These are phyloP conservation scores for Apiospora marii DNA, from an alignment of 2,329 filamentous ascomycete genomes.

Conservation along the genomic window DNA sequence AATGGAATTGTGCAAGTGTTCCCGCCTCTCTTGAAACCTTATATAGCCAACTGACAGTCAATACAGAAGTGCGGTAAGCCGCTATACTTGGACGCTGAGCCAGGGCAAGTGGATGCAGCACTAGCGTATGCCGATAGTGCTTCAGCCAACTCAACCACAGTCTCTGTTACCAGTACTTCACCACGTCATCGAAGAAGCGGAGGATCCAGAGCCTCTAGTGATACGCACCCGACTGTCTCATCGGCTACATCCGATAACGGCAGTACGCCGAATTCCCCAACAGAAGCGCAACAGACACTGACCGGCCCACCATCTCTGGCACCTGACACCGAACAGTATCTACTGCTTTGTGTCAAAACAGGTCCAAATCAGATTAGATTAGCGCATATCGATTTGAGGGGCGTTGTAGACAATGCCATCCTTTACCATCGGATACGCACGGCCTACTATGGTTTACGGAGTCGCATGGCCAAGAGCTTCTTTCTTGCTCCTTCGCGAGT, in stretches of 20 bases:
- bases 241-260: background rate
- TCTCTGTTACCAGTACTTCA: background rate
- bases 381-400: conserved; percentile 31
- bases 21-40: no score
- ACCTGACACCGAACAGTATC: conserved; percentile 30
- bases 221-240: background rate
- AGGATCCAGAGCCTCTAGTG: background rate
- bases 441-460: background rate
- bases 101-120: background rate
- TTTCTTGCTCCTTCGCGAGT: background rate
- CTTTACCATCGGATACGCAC: background rate
- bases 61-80: background rate
- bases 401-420: conserved; percentile 22
- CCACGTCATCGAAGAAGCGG: background rate
- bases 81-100: background rate
- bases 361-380: conserved; percentile 26
- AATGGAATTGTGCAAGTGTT: background rate
- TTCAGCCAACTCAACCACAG: background rate
- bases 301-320: conserved; percentile 23
- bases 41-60: background rate
- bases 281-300: background rate
- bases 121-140: background rate
- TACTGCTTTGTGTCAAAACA: conserved; percentile 34
- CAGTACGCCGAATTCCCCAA: background rate
- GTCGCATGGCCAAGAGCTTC: background rate